These are phyloP conservation scores for Porodaedalea pini DNA, from an alignment of 1,284 basidiomycete species.

Conservation along the genomic window DNA sequence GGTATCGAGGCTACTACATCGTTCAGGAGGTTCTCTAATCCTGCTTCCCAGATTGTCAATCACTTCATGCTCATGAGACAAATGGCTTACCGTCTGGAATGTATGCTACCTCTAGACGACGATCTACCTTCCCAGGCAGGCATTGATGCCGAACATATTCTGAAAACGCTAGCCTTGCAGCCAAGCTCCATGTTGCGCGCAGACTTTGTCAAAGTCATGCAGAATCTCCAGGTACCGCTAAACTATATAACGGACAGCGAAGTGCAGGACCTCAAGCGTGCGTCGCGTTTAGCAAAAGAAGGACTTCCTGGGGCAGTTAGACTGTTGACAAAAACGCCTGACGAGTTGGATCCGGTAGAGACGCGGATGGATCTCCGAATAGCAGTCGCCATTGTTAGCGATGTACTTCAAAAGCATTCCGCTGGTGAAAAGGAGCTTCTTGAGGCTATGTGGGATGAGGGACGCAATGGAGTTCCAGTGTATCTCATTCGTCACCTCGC, in stretches of 20 bases:
- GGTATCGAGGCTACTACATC: constrained; percentile 9
- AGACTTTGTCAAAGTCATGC: constrained; percentile 53
- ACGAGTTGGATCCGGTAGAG: constrained; percentile 47
- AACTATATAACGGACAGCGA: constrained; percentile 60
- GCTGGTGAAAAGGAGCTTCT: constrained; percentile 52
- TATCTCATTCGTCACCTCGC: constrained; percentile 49
- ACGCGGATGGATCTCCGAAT: constrained; percentile 58
- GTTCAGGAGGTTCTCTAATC: background rate
- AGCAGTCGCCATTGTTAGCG: constrained; percentile 52
- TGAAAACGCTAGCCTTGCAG: constrained; percentile 55
- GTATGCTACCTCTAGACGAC: constrained; percentile 51
- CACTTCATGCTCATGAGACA: constrained; percentile 61
- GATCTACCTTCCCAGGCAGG: constrained; percentile 57
- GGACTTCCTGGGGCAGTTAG: constrained; percentile 61
- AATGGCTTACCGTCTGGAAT: constrained; percentile 58
- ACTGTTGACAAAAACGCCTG: constrained; percentile 49
- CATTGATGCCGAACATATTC: constrained; percentile 63
- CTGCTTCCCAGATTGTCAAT: constrained; percentile 52
- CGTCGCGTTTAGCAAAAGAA: constrained; percentile 60
- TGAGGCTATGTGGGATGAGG: constrained; percentile 55
- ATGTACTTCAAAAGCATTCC: constrained; percentile 46
- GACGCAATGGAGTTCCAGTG: constrained; percentile 39
- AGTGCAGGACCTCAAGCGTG: constrained; percentile 50
- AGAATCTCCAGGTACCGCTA: constrained; percentile 49
- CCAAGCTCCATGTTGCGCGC: constrained; percentile 57